Base-by-base conservation (phyloP, 345 rosid species). In the Cardamine occulta region DNA sequence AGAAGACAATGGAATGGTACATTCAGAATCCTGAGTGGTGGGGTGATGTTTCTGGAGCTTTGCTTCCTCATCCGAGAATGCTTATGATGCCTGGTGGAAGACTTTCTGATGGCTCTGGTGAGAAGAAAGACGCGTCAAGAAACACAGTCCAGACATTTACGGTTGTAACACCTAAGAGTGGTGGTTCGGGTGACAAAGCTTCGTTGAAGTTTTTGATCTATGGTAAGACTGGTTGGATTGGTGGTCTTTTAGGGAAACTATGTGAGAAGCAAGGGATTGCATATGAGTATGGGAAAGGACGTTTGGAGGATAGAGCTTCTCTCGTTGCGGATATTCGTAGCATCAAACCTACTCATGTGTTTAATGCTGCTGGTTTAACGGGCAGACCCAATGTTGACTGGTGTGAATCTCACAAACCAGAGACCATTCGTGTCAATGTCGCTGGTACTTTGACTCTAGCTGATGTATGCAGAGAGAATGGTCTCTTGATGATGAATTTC, bases 31-130 rank as follows among this genome's bases (percentile, higher is more conserved):
- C 87, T 10, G 66, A 80, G 66, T 88, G 85, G 87, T 86, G 92
- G 92, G 92, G 87, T 2, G 92, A 88, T 74, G 85, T 88, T 5
- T 75, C 89, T n/a, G 87, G 82, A 28, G 89, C 89, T 60, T 82
- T 88, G 39, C 70, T 62, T 34, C 86, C 89, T 3, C 92, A 88
- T 61, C 88, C 92, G 1, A 85, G 89, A 42, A 86, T 82, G 93
- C 75, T 85, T 29, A 83, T 88, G 96, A 70, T 86, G 83, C 88
- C 93, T 28, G 88, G 86, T 47, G 96, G 74, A 68, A 77, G 76
- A 76, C 74, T 81, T 32, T 78, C 68, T 45, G 84, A 74, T 77
- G 84, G 82, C 2, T 67, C 81, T 54, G 85, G 76, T 7, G 81
- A 67, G 42, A 78, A 73, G 68, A 79, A 79, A 66, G 75, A 82